phyloP scores from a whole-genome alignment of 352 stramenopile species.

The Globisporangium cystogenes region DNA sequence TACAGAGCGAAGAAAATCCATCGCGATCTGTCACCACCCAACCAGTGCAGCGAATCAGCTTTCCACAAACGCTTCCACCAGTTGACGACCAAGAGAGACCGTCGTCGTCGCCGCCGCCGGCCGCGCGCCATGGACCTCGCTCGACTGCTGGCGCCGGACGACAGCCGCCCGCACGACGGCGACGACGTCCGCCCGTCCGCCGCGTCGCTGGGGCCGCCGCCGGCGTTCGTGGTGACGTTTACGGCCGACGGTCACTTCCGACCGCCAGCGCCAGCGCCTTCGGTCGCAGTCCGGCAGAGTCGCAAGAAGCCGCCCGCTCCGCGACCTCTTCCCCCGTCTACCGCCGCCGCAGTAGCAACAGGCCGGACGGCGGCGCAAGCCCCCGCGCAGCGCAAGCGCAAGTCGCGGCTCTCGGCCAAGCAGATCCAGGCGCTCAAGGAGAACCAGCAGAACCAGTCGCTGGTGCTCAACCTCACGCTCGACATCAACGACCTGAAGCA shows the following conservation, averaged over 20 bases:
- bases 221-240: too few species aligned
- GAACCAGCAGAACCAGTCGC: conserved; percentile 3
- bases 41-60: too few species aligned
- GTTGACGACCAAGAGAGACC: too few species aligned
- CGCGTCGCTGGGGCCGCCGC: too few species aligned
- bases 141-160: background rate
- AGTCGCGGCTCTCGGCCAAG: conserved; percentile 4
- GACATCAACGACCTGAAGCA: conserved; percentile 12
- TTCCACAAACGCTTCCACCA: too few species aligned
- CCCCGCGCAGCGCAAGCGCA: conserved; percentile 1
- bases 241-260: too few species aligned
- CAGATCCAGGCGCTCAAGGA: background rate
- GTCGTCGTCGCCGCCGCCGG: too few species aligned
- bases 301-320: background rate
- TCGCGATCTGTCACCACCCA: too few species aligned
- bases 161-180: background rate
- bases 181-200: too few species aligned
- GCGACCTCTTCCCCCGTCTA: background rate
- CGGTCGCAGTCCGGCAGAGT: too few species aligned
- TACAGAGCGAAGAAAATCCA: too few species aligned
- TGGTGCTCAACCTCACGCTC: conserved; percentile 12
- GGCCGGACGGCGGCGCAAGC: background rate
- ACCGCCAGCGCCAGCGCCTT: too few species aligned
- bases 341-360: background rate
- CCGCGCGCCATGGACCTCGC: background rate